phyloP scores from a whole-genome alignment of 306 rosid species.

The Medicago lupulina region DNA sequence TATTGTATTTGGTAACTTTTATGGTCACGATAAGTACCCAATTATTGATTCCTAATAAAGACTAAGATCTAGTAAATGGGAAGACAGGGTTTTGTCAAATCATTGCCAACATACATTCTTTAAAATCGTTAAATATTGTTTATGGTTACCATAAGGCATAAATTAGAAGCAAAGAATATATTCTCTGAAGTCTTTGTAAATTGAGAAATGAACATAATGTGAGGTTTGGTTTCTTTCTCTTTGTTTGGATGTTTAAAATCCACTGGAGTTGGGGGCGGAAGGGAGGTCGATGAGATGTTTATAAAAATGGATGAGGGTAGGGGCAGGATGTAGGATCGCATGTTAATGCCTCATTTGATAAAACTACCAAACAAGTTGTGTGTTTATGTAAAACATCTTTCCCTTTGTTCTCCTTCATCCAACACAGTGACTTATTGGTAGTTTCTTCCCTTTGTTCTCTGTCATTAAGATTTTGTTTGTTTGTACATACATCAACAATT shows the following conservation, averaged over 20 bases:
- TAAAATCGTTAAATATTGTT: neutral
- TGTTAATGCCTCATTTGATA: neutral
- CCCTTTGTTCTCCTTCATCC: neutral
- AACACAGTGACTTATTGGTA: neutral
- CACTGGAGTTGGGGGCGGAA: neutral
- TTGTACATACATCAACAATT: neutral
- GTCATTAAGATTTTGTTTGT: slow-evolving; percentile 16
- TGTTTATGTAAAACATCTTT: neutral
- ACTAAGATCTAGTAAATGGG: neutral
- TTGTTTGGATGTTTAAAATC: neutral
- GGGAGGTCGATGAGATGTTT: neutral
- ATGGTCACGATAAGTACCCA: neutral
- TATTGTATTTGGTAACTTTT: neutral
- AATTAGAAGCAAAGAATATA: neutral
- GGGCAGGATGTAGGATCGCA: neutral
- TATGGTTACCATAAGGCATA: too few relatives aligned
- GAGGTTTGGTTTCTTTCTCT: neutral
- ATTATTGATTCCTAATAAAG: neutral
- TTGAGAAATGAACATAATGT: neutral
- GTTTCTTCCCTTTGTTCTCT: neutral
- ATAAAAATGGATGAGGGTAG: neutral
- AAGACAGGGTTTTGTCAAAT: neutral
- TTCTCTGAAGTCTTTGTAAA: neutral
- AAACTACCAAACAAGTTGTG: neutral
- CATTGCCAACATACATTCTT: slow-evolving; percentile 10